Evolutionary conservation across 2,329 filamentous ascomycete species (phyloP).

Genomic region (Colletotrichum aenigma): DNA sequence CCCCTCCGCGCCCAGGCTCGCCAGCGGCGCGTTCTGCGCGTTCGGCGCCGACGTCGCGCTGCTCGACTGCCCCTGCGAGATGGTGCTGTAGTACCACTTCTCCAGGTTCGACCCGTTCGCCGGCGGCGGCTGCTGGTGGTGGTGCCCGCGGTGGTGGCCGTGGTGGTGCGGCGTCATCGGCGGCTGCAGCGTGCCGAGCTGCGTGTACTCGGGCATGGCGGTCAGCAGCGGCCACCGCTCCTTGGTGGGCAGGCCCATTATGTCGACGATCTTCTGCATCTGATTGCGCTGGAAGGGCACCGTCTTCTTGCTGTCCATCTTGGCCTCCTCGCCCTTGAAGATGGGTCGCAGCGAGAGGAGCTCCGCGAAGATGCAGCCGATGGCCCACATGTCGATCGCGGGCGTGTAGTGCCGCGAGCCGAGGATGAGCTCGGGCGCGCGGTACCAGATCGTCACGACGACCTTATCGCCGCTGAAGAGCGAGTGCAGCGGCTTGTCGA

Average conservation of each 20-base stretch:
- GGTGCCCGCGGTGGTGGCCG: conserved; percentile 43
- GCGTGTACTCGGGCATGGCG: conserved; percentile 85
- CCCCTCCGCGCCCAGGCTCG: conserved; percentile 75
- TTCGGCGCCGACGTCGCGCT: conserved; percentile 48
- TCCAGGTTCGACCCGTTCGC: conserved; percentile 63
- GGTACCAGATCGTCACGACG: conserved; percentile 99
- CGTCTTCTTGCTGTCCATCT: conserved; percentile 98
- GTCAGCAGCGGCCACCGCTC: conserved; percentile 86
- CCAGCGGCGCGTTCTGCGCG: conserved; percentile 41
- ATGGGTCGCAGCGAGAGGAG: conserved; percentile 88
- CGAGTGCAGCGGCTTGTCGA: conserved; percentile 91
- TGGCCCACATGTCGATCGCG: conserved; percentile 95
- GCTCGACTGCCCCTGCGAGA: conserved; percentile 61
- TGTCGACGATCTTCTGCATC: conserved; percentile 98
- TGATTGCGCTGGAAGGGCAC: conserved; percentile 97
- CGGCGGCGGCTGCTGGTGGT: conserved; percentile 31
- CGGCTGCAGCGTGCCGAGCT: conserved; percentile 64
- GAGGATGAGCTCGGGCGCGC: conserved; percentile 89
- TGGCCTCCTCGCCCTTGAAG: conserved; percentile 98
- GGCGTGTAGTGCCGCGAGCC: conserved; percentile 96
- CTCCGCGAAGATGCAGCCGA: conserved; percentile 98
- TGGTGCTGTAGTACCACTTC: conserved; percentile 78
- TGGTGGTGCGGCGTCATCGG: conserved; percentile 51
- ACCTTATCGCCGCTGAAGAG: conserved; percentile 96
- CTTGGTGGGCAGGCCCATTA: conserved; percentile 88